Conservation (phyloP, 805 yeast species). For the Hanseniaspora clermontiae region DNA sequence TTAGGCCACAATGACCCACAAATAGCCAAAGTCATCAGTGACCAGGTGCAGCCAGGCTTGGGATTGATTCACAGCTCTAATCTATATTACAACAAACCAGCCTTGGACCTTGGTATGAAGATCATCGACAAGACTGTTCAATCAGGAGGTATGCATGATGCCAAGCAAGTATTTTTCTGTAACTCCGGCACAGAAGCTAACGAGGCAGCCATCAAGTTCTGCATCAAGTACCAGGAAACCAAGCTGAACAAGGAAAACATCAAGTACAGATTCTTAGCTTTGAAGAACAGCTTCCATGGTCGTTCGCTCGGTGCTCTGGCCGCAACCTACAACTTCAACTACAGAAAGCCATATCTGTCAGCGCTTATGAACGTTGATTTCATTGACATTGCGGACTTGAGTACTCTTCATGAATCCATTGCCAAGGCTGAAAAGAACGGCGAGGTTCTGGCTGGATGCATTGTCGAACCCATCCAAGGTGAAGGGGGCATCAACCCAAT, state of each 20-base stretch:
- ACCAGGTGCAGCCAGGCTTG: slow-evolving; percentile 41
- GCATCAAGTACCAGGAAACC: slow-evolving; percentile 64
- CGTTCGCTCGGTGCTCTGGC: slow-evolving; percentile 87
- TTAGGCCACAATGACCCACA: slow-evolving; percentile 77
- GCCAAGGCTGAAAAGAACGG: slow-evolving; percentile 39
- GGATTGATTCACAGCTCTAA: slow-evolving; percentile 76
- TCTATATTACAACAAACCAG: slow-evolving; percentile 70
- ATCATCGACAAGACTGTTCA: slow-evolving; percentile 55
- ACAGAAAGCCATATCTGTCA: slow-evolving; percentile 83
- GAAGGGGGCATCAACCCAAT: slow-evolving; percentile 87
- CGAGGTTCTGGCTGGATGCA: slow-evolving; percentile 66
- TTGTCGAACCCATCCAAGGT: slow-evolving; percentile 94
- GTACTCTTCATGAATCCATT: slow-evolving; percentile 16
- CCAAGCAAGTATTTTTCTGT: slow-evolving; percentile 58
- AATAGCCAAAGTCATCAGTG: slow-evolving; percentile 54
- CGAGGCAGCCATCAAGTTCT: slow-evolving; percentile 66
- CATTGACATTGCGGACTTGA: slow-evolving; percentile 29
- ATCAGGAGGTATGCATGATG: slow-evolving; percentile 70
- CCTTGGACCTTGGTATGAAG: slow-evolving; percentile 63
- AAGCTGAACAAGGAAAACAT: slow-evolving; percentile 25
- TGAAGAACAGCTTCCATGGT: slow-evolving; percentile 86
- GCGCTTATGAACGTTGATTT: slow-evolving; percentile 72
- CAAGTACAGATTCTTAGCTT: slow-evolving; percentile 58
- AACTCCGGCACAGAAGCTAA: slow-evolving; percentile 73
- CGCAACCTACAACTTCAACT: slow-evolving; percentile 85